Evolutionary conservation across 208 protist species (phyloP).

Genomic region (Wallacemonas collosoma): DNA sequence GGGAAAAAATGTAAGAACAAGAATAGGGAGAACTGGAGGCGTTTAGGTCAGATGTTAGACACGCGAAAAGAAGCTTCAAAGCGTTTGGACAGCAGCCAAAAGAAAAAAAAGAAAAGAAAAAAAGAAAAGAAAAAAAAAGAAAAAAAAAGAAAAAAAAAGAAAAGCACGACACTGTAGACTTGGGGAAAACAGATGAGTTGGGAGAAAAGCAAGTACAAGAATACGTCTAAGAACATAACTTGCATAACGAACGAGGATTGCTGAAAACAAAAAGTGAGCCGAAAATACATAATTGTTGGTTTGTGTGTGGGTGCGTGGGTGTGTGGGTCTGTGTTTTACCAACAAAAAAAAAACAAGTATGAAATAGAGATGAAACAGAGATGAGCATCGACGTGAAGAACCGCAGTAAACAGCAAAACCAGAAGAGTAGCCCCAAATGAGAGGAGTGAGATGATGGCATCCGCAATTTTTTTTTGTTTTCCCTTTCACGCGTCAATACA

Average conservation of each 20-base stretch:
- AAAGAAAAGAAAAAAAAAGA: not conserved
- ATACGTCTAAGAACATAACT: not conserved
- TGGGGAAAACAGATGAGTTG: not conserved
- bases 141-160: constrained; percentile 9
- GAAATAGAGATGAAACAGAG: not conserved
- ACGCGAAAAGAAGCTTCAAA: too few relatives aligned
- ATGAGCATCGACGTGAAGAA: not conserved
- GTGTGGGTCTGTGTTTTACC: constrained; percentile 1
- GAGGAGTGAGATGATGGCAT: too few relatives aligned
- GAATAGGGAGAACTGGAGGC: too few relatives aligned
- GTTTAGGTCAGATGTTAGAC: too few relatives aligned
- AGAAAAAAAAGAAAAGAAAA: not conserved
- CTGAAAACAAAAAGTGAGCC: constrained; percentile 10
- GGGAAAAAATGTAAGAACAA: too few relatives aligned
- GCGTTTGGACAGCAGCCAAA: too few relatives aligned
- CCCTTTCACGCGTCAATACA: too few relatives aligned
- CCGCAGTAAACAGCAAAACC: not conserved
- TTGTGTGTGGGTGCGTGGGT: not conserved
- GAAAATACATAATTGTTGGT: constrained; percentile 8
- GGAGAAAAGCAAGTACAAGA: constrained; percentile 17
- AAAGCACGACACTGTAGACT: not conserved
- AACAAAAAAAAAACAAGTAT: constrained; percentile 25
- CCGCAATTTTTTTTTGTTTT: too few relatives aligned
- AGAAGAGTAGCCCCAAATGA: not conserved
- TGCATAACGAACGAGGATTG: not conserved